Base-by-base conservation (phyloP, 2,329 filamentous ascomycete genomes). In the Fusarium albidum region DNA sequence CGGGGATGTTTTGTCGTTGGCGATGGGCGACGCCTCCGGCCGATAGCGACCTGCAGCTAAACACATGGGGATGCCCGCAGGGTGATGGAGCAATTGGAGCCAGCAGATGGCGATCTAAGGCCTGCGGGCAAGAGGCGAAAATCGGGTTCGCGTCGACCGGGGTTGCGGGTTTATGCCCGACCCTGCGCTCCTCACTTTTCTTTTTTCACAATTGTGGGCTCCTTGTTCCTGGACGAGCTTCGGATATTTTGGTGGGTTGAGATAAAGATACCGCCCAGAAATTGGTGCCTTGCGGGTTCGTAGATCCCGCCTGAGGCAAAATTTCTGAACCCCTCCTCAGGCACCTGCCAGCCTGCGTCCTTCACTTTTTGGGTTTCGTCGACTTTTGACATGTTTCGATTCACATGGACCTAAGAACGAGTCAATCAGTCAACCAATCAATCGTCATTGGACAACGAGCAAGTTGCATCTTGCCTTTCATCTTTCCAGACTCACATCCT, bases 31-130 rank as follows among this genome's bases (percentile, higher is more conserved):
- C 53, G 59, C 55, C 53, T 65, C 51, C 40, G 45, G 58, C 59
- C 59, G 59, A 61, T 61, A 56, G 48, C 45, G 52, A 59, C 39
- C 56, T 66, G 63, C 63, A 66, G 53, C 63, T 63, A 63, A 57
- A 41, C 52, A 37, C 43, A 60, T 59, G 52, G 35, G 46, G 58
- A 53, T 58, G 41, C 43, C 29, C 18, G 41, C 25, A 48, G 38
- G 25, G 42, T 49, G 55, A 60, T 63, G 59, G n/a, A n/a, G n/a
- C n/a, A n/a, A n/a, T n/a, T n/a, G n/a, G n/a, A 56, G 55, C 31
- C 52, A 60, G 52, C 49, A 38, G 59, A 52, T 52, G 59, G 43
- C 59, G 59, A 61, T 61, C 56, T 47, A 43, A 54, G 46, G 43
- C 34, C 39, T 37, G 37, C 43, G 35, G 38, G 37, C 38, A 37